Percentiles rank a stretch among this genome's conserved stretches.
Conservation (phyloP, 164 flowering plant species). For the Annona squamosa region DNA sequence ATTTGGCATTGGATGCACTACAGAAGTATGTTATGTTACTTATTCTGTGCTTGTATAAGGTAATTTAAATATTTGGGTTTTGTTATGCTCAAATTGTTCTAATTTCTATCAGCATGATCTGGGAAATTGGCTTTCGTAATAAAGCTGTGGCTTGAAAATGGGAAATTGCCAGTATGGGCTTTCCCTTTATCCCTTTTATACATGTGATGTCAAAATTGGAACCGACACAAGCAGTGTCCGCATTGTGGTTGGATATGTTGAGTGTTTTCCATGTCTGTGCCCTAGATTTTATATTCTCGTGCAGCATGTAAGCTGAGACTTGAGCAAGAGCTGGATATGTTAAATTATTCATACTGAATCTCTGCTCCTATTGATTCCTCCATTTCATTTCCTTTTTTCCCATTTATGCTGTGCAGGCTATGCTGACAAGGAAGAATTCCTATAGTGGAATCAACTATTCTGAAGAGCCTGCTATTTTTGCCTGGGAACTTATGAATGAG, state of each 20-base stretch:
- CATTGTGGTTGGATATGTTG: background rate
- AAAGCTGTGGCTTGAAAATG: background rate
- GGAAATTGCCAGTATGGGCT: background rate
- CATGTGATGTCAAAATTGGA: background rate
- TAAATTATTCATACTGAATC: background rate
- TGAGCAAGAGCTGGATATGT: background rate
- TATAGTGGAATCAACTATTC: conserved; percentile 43
- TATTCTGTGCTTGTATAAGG: too few species aligned
- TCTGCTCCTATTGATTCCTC: background rate
- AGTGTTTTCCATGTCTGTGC: background rate
- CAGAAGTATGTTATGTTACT: too few species aligned
- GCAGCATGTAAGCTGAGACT: too few species aligned
- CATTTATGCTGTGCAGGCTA: conserved; percentile 30
- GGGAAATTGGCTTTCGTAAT: background rate
- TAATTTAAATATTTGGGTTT: too few species aligned
- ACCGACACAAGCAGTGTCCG: background rate
- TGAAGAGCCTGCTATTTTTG: conserved; percentile 65
- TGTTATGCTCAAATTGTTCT: too few species aligned
- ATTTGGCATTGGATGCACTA: too few species aligned
- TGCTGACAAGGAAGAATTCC: conserved; percentile 48
- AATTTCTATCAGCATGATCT: too few species aligned
- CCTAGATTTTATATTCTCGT: background rate
- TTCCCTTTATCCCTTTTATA: background rate
- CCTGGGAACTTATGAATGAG: conserved; percentile 73
- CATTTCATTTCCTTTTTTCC: background rate